phyloP scores from a whole-genome alignment of 2,329 filamentous ascomycete species.

The Thelonectria discophora region DNA sequence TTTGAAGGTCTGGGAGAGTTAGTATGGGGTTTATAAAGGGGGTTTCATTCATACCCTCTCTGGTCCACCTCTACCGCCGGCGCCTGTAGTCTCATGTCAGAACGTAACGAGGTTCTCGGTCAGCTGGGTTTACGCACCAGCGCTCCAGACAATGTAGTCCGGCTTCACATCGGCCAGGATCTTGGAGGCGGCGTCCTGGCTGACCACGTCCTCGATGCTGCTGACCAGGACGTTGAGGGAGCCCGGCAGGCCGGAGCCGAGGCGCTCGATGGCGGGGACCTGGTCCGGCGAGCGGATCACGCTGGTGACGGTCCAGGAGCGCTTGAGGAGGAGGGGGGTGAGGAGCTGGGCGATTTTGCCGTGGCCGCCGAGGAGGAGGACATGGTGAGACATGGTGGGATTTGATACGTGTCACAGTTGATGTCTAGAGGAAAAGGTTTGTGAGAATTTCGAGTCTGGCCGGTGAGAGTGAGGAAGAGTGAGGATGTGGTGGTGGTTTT shows the following conservation, averaged over 20 bases:
- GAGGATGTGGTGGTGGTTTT: conserved; percentile 9
- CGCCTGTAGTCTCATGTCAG: conserved; percentile 50
- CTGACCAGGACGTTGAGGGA: conserved; percentile 74
- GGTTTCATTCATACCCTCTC: conserved; percentile 50
- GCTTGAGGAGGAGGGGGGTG: conserved; percentile 78
- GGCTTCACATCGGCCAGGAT: conserved; percentile 69
- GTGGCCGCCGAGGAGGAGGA: conserved; percentile 82
- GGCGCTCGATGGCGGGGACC: conserved; percentile 67
- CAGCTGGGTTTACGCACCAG: conserved; percentile 56
- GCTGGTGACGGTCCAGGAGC: conserved; percentile 80
- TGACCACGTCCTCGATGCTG: conserved; percentile 76
- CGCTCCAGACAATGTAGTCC: conserved; percentile 75
- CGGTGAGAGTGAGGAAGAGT: background rate
- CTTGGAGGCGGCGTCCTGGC: conserved; percentile 66
- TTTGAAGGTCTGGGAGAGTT: conserved; percentile 57
- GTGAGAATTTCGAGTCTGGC: conserved; percentile 2
- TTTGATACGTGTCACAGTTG: background rate
- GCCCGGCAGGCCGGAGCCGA: conserved; percentile 66
- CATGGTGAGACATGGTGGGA: conserved; percentile 54
- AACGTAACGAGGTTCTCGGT: background rate
- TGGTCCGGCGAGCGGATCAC: conserved; percentile 80
- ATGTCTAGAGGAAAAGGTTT: background rate
- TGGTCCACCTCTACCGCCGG: conserved; percentile 67
- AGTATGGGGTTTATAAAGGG: conserved; percentile 2
- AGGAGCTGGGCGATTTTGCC: conserved; percentile 80